Evolutionary conservation across 2,329 filamentous ascomycete genomes (phyloP), one percentile per base, ranked within the genome.

Genomic region (Cladophialophora bantiana): DNA sequence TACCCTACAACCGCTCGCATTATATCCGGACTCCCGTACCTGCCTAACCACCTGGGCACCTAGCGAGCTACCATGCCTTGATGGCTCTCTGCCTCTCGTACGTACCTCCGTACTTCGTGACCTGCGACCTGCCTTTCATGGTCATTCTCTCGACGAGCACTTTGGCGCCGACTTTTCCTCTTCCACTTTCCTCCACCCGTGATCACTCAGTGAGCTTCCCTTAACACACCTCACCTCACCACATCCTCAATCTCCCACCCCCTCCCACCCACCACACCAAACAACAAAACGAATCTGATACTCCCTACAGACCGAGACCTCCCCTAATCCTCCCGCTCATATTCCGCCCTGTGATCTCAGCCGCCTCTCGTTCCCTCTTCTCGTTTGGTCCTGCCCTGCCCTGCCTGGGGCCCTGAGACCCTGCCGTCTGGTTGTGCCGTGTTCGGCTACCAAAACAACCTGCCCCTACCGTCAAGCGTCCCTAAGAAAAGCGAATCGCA

Each of bases 311-410:
- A 48, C 36, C 12, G 36, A 38, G 36, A 42, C 42, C 42, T 48
- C 42, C 42, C 18, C 42, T 48, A 48, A 48, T 48, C 42, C 57
- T 50, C 36, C 48, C 59, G 59, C 59, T 61, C 59, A 61, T 26
- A 54, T 42, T 61, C 45, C 59, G 45, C 32, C 45, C 52, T 31
- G 50, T 60, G 12, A 13, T 34, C 52, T 50, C 42, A 9, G 32
- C 32, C 32, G 31, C 18, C 42, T 32, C 58, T 60, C 40, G 58
- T 60, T 52, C 32, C 15, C 31, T 12, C 48, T 36, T 45, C 59
- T 61, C 42, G 59, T 61, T 53, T 54, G 31, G 26, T 36, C 18
- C 18, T 36, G 38, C 42, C 35, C 20, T 45, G 15, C 42, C n/a
- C 40, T 26, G 26, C 26, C 26, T 26, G 26, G 26, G 26, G 26